Base-by-base conservation (phyloP, 495 filamentous ascomycete genomes). In the Xylaria intraflava region DNA sequence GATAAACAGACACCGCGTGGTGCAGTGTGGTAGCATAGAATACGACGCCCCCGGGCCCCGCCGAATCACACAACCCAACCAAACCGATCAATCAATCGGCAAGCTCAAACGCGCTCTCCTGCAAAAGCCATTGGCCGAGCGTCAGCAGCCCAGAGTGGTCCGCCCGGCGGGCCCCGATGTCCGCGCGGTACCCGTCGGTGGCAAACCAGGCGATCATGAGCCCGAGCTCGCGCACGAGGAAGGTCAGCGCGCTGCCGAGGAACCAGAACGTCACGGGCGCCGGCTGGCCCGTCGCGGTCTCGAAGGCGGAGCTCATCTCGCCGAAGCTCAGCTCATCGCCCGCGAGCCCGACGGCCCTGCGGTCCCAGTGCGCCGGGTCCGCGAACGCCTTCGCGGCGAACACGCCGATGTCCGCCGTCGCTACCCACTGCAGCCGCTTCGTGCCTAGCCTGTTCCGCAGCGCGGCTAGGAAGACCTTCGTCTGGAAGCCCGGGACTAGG, bases 311-410 rank as follows among this genome's bases (percentile, higher is more conserved):
- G 35, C 61, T 51, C 46, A 73, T 59, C 57, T 72, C 56, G 33
- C 66, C 65, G 31, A 75, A 68, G n/a, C 61, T 72, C 22, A 79
- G 40, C 51, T 75, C 70, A 39, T 77, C 75, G 0, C 75, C 75
- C 0, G 75, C 74, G 1, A 78, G 55, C 1, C 72, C 71, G 2
- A 76, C 59, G 6, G 69, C 69, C 30, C 53, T 70, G 3, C 65
- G 52, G 7, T 67, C 55, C 68, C 70, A 78, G 22, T 56, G 51
- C 39, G 62, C 56, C 3, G 71, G 67, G 1, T 71, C 42, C 0
- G 45, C 33, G 20, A 89, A 83, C 0, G 81, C 83, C 58, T 79
- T 70, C 14, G 80, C 81, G 2, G 68, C 85, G 50, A 88, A 85
- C 33, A 72, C 60, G 0, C 86, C 85, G 61, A 89, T 87, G 52